Conservation (phyloP, 768 basidiomycete species). For the Podaxis sp. region DNA sequence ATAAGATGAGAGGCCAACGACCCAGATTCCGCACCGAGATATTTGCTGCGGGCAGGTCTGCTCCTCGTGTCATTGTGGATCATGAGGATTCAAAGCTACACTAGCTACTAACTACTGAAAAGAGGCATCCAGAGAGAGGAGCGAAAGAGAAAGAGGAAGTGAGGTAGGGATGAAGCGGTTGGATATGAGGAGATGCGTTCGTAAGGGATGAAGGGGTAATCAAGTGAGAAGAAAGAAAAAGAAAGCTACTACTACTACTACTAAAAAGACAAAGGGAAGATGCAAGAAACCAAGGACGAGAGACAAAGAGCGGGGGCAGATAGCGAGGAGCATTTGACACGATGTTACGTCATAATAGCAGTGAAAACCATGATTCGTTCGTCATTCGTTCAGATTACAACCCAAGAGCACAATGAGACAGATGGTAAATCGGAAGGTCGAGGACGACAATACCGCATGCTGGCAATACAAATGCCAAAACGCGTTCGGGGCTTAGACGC, state of each 20-base stretch:
- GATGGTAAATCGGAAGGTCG: conserved; percentile 4
- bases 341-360: conserved; percentile 6
- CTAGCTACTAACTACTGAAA: conserved; percentile 22
- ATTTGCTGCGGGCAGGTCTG: conserved; percentile 8
- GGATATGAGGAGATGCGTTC: background rate
- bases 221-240: conserved; percentile 3
- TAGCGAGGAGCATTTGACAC: conserved; percentile 12
- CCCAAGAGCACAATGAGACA: conserved; percentile 10
- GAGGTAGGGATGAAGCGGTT: background rate
- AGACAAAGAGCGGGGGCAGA: conserved; percentile 20
- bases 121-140: conserved; percentile 16
- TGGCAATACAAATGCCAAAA: background rate
- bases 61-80: background rate
- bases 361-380: conserved; percentile 6
- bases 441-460: background rate
- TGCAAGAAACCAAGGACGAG: conserved; percentile 43
- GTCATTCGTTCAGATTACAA: conserved; percentile 6
- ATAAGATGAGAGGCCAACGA: conserved; percentile 18
- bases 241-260: conserved; percentile 36
- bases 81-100: conserved; percentile 15
- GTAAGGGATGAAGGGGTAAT: conserved; percentile 9
- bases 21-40: background rate
- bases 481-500: conserved; percentile 50
- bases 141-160: conserved; percentile 6
- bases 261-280: conserved; percentile 30